Evolutionary conservation across 768 basidiomycete genomes (phyloP).

Genomic region (Infundibulicybe gibba): DNA sequence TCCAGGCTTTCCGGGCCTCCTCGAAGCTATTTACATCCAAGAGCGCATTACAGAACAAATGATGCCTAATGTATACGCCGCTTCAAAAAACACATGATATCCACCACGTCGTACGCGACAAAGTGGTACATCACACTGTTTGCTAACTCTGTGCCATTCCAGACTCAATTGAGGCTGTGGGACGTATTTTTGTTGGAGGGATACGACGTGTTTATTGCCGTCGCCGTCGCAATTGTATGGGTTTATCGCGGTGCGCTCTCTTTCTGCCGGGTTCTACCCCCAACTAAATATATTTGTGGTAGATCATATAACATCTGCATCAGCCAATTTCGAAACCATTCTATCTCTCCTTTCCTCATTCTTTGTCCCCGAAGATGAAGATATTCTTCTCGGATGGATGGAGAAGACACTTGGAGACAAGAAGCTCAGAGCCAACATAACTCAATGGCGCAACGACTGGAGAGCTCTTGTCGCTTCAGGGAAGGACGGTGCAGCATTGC

Average conservation of each 20-base stretch:
- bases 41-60: constrained; percentile 82
- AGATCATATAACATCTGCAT: constrained; percentile 81
- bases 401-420: constrained; percentile 52
- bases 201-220: constrained; percentile 80
- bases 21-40: constrained; percentile 95
- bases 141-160: constrained; percentile 92
- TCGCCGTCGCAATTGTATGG: constrained; percentile 89
- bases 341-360: constrained; percentile 90
- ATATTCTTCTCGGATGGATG: constrained; percentile 81
- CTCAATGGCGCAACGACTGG: constrained; percentile 81
- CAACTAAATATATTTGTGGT: not conserved
- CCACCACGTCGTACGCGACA: constrained; percentile 92
- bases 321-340: constrained; percentile 89
- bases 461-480: constrained; percentile 60
- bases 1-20: constrained; percentile 92
- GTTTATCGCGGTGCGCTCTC: constrained; percentile 69
- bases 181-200: constrained; percentile 92
- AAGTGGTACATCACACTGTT: constrained; percentile 99
- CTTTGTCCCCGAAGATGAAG: constrained; percentile 91
- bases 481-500: constrained; percentile 54
- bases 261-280: constrained; percentile 1
- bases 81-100: constrained; percentile 89
- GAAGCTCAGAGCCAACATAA: constrained; percentile 70
- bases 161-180: constrained; percentile 92
- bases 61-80: constrained; percentile 86